Evolutionary conservation across 2,329 filamentous ascomycete genomes (phyloP).

Genomic region (Coniochaeta ligniaria): DNA sequence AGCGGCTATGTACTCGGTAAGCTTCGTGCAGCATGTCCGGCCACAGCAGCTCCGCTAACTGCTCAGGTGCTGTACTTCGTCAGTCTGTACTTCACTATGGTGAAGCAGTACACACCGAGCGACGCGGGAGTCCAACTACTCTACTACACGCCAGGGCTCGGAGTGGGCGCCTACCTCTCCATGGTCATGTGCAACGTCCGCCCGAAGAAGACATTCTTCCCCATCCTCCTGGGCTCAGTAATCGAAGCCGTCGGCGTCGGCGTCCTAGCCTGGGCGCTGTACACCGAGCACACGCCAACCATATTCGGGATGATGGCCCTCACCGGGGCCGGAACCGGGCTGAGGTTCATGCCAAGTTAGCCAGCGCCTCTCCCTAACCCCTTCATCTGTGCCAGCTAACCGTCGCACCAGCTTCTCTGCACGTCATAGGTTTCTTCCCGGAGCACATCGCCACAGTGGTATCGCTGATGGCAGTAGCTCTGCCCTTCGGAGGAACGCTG

Average conservation of each 20-base stretch:
- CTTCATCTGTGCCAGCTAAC: neutral
- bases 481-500: conserved; percentile 58
- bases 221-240: conserved; percentile 48
- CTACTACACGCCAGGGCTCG: conserved; percentile 58
- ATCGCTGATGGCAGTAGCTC: conserved; percentile 50
- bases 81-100: conserved; percentile 59
- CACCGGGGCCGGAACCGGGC: conserved; percentile 30
- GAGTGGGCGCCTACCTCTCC: conserved; percentile 48
- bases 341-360: neutral
- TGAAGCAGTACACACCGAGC: conserved; percentile 41
- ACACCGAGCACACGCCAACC: conserved; percentile 34
- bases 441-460: conserved; percentile 50
- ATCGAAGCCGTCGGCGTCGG: conserved; percentile 52
- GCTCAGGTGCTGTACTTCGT: conserved; percentile 50
- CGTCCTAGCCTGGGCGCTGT: conserved; percentile 50
- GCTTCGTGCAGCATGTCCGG: neutral
- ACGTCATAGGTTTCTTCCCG: conserved; percentile 56
- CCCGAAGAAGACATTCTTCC: conserved; percentile 54
- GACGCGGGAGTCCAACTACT: conserved; percentile 50
- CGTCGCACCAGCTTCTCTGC: conserved; percentile 36
- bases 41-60: conserved; percentile 23
- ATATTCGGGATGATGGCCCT: conserved; percentile 63
- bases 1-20: conserved; percentile 41
- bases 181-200: conserved; percentile 53
- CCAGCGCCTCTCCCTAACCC: neutral